Evolutionary conservation across 2,329 filamentous ascomycete genomes (phyloP).

Genomic region (Calonectria leucothoes): DNA sequence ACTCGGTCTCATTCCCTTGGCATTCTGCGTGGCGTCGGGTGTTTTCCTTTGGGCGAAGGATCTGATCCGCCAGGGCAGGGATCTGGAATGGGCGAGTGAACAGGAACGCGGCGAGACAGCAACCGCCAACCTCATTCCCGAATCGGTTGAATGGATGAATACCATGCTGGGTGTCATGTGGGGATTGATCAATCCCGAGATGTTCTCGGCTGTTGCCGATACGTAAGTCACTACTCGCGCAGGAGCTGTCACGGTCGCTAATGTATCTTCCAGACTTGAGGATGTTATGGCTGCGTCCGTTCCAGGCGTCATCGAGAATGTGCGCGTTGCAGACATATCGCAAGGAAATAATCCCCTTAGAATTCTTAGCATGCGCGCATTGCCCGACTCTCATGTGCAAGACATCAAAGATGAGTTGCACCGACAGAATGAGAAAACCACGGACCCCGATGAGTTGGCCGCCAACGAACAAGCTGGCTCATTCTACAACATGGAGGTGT

Average conservation of each 20-base stretch:
- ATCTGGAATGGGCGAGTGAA: slow-evolving; percentile 90
- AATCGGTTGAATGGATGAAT: slow-evolving; percentile 97
- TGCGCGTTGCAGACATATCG: slow-evolving; percentile 93
- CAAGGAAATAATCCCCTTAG: slow-evolving; percentile 93
- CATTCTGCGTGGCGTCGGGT: slow-evolving; percentile 77
- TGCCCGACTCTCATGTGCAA: slow-evolving; percentile 82
- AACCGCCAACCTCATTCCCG: slow-evolving; percentile 88
- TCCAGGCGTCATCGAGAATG: slow-evolving; percentile 90
- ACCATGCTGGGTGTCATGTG: slow-evolving; percentile 85
- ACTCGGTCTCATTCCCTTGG: slow-evolving; percentile 80
- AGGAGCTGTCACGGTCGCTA: slow-evolving; percentile 4
- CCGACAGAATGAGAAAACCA: slow-evolving; percentile 81
- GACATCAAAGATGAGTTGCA: slow-evolving; percentile 86
- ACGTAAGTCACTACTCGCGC: slow-evolving; percentile 58
- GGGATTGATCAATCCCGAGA: slow-evolving; percentile 94
- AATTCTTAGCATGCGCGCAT: slow-evolving; percentile 85
- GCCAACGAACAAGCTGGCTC: slow-evolving; percentile 92
- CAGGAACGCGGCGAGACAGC: slow-evolving; percentile 86
- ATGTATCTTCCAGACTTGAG: slow-evolving; percentile 50
- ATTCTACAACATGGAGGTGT: slow-evolving; percentile 92
- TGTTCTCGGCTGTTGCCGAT: slow-evolving; percentile 93
- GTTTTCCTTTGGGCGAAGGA: slow-evolving; percentile 94
- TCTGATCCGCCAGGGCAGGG: slow-evolving; percentile 82
- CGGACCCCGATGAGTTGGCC: slow-evolving; percentile 87
- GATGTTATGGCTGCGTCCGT: slow-evolving; percentile 98